phyloP scores from a whole-genome alignment of 2,329 filamentous ascomycete species.

The Bipolaris oryzae region DNA sequence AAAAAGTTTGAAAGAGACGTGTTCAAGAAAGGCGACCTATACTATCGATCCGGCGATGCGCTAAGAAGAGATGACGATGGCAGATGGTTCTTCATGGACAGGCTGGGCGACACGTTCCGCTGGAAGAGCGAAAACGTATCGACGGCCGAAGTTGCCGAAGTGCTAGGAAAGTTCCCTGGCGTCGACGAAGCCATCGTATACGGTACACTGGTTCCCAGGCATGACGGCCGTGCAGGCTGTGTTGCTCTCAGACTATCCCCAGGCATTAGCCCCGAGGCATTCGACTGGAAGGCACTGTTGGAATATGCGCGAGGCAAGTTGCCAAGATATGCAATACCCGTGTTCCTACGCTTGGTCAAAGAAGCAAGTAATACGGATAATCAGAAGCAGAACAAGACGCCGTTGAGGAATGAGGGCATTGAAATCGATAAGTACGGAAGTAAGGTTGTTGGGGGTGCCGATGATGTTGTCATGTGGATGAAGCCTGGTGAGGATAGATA shows the following conservation, averaged over 20 bases:
- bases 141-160: constrained; percentile 54
- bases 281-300: constrained; percentile 36
- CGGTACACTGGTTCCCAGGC: constrained; percentile 51
- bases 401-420: constrained; percentile 69
- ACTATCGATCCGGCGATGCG: constrained; percentile 55
- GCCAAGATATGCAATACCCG: constrained; percentile 74
- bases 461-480: constrained; percentile 38
- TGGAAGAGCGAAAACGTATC: constrained; percentile 57
- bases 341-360: constrained; percentile 69
- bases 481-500: constrained; percentile 32
- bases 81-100: constrained; percentile 56
- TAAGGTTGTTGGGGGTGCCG: constrained; percentile 31
- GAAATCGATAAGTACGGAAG: constrained; percentile 54
- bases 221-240: constrained; percentile 60
- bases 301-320: constrained; percentile 47
- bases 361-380: constrained; percentile 68
- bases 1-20: constrained; percentile 58
- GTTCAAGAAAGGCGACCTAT: constrained; percentile 53
- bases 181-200: constrained; percentile 55
- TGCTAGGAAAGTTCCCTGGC: constrained; percentile 50
- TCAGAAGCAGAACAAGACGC: constrained; percentile 79
- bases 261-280: constrained; percentile 27
- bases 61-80: constrained; percentile 51
- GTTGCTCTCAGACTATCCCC: constrained; percentile 63
- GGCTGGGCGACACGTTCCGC: constrained; percentile 55